Conservation (phyloP, 352 stramenopile genomes). For the Peronospora tabacina region DNA sequence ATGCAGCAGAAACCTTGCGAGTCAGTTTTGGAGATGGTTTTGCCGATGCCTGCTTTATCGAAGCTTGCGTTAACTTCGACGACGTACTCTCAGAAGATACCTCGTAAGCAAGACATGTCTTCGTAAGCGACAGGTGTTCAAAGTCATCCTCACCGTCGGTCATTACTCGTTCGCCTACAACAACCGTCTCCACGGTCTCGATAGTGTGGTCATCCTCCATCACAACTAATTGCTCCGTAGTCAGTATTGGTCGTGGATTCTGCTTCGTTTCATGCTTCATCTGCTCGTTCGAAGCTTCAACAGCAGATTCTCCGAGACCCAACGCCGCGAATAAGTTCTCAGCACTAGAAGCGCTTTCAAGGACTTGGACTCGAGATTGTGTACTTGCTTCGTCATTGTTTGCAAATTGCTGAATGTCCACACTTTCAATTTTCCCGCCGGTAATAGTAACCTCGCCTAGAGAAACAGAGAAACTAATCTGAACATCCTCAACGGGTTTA, state of each 20-base stretch:
- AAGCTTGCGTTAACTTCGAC: constrained; percentile 5
- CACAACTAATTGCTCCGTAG: constrained; percentile 58
- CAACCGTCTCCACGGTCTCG: constrained; percentile 53
- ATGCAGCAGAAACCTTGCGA: constrained; percentile 20
- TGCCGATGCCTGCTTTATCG: constrained; percentile 5
- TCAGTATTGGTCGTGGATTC: constrained; percentile 43
- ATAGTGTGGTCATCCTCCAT: constrained; percentile 54
- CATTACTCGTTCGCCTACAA: constrained; percentile 48
- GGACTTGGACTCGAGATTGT: neutral
- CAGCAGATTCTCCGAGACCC: constrained; percentile 5
- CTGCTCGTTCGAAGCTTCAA: constrained; percentile 10
- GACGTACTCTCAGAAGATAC: constrained; percentile 7
- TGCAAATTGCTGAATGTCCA: neutral
- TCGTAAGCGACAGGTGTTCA: constrained; percentile 11
- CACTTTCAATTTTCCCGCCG: neutral
- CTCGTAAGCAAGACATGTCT: constrained; percentile 6
- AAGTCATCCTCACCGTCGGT: constrained; percentile 53
- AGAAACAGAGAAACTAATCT: neutral
- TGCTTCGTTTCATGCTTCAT: constrained; percentile 1
- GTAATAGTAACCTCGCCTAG: neutral
- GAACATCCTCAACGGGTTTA: neutral
- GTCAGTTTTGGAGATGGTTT: constrained; percentile 15
- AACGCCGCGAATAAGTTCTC: constrained; percentile 9
- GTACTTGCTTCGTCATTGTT: neutral
- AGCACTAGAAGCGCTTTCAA: neutral